phyloP scores from a whole-genome alignment of 768 basidiomycete species.

The Mycena latifolia region DNA sequence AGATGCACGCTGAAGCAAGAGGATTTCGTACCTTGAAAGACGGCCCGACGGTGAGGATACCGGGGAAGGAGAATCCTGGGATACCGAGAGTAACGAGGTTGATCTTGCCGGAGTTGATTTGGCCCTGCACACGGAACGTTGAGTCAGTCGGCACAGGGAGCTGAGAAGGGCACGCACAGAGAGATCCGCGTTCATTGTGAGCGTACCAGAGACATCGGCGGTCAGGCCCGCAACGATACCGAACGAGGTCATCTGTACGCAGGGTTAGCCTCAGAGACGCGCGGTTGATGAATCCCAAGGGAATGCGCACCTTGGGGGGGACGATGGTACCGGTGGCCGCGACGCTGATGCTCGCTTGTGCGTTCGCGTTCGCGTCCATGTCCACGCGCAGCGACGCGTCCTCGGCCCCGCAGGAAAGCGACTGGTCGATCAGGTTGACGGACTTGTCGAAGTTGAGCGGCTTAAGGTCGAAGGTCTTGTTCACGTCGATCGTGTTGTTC shows the following conservation, averaged over 20 bases:
- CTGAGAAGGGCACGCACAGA: constrained; percentile 41
- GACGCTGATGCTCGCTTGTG: constrained; percentile 34
- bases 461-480: constrained; percentile 14
- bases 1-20: not conserved
- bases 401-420: constrained; percentile 4
- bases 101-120: constrained; percentile 57
- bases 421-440: constrained; percentile 25
- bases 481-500: constrained; percentile 26
- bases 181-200: constrained; percentile 52
- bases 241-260: constrained; percentile 8
- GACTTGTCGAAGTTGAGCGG: constrained; percentile 32
- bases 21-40: constrained; percentile 20
- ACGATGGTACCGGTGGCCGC: constrained; percentile 44
- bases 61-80: constrained; percentile 59
- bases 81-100: constrained; percentile 57
- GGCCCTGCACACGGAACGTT: too few relatives aligned
- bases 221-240: constrained; percentile 45
- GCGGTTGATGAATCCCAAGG: too few relatives aligned
- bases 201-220: constrained; percentile 51
- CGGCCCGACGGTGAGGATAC: constrained; percentile 57
- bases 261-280: too few relatives aligned
- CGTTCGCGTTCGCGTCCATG: constrained; percentile 29
- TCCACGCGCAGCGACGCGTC: constrained; percentile 14
- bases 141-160: too few relatives aligned
- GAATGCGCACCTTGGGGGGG: constrained; percentile 38